phyloP scores from a whole-genome alignment of 805 yeast species.

The Hermanozyma aechmeae region DNA sequence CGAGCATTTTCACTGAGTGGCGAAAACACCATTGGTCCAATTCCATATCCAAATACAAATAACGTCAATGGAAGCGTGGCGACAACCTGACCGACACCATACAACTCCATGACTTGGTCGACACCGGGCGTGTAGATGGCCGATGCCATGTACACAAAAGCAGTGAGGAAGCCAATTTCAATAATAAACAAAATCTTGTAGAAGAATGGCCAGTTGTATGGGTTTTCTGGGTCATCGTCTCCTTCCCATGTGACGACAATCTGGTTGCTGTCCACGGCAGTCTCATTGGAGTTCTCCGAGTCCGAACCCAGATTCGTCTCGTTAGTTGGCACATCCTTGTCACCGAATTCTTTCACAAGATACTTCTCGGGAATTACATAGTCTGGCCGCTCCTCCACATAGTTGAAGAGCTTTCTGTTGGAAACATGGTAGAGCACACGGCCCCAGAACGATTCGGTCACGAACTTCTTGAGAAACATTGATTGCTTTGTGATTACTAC shows the following conservation, averaged over 20 bases:
- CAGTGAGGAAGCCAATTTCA: conserved; percentile 37
- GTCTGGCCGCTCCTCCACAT: conserved; percentile 19
- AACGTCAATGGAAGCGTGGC: conserved; percentile 45
- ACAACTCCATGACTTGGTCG: conserved; percentile 33
- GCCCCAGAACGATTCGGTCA: conserved; percentile 24
- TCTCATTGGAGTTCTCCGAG: background rate
- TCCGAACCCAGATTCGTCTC: background rate
- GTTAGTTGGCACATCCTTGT: background rate
- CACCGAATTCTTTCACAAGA: conserved; percentile 1
- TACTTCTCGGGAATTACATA: conserved; percentile 25
- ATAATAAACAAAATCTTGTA: conserved; percentile 29
- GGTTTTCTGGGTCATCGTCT: conserved; percentile 46
- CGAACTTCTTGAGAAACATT: conserved; percentile 12
- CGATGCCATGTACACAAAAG: conserved; percentile 47
- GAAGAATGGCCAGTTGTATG: conserved; percentile 43
- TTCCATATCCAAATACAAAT: conserved; percentile 52
- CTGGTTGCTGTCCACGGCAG: background rate
- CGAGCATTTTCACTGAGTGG: conserved; percentile 49
- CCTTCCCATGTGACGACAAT: conserved; percentile 24
- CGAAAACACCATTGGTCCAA: conserved; percentile 51
- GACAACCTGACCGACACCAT: conserved; percentile 32
- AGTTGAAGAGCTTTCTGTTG: conserved; percentile 11
- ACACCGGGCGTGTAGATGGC: conserved; percentile 48
- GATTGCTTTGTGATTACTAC: too few species aligned
- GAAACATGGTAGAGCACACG: conserved; percentile 17